Evolutionary conservation across 805 yeast species (phyloP).

Genomic region (Debaryomyces tyrocola): DNA sequence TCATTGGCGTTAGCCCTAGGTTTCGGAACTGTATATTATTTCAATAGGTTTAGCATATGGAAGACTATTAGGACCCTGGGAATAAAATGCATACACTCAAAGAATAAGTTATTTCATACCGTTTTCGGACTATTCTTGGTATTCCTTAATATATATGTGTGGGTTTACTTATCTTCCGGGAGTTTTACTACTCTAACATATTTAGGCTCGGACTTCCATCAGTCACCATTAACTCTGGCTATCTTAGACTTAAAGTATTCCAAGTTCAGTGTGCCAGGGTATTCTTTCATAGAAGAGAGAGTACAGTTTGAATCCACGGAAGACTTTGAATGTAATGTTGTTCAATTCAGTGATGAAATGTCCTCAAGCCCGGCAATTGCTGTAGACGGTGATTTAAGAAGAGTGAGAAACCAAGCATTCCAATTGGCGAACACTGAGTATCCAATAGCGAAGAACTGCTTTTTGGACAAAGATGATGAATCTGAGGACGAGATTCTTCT

Average conservation of each 20-base stretch:
- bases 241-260: not conserved
- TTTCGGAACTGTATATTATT: not conserved
- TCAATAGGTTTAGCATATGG: not conserved
- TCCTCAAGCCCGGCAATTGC: not conserved
- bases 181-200: not conserved
- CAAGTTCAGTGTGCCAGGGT: slow-evolving; percentile 1
- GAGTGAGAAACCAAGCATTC: slow-evolving; percentile 8
- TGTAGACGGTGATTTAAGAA: slow-evolving; percentile 5
- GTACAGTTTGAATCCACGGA: not conserved
- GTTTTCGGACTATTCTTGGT: not conserved
- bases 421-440: slow-evolving; percentile 5
- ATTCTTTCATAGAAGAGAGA: slow-evolving; percentile 3
- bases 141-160: not conserved
- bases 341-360: not conserved
- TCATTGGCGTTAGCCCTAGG: not conserved
- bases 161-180: not conserved
- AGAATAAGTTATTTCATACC: not conserved
- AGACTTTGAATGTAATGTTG: slow-evolving; percentile 1
- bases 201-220: not conserved
- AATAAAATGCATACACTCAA: not conserved
- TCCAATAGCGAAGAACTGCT: slow-evolving; percentile 8
- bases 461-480: slow-evolving; percentile 10
- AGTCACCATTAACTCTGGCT: not conserved
- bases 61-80: not conserved
- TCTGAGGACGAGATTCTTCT: slow-evolving; percentile 9